Percentiles rank a stretch among this genome's conserved stretches.
phyloP scores from a whole-genome alignment of 2,329 filamentous ascomycete genomes.

The Aspergillus udagawae region DNA sequence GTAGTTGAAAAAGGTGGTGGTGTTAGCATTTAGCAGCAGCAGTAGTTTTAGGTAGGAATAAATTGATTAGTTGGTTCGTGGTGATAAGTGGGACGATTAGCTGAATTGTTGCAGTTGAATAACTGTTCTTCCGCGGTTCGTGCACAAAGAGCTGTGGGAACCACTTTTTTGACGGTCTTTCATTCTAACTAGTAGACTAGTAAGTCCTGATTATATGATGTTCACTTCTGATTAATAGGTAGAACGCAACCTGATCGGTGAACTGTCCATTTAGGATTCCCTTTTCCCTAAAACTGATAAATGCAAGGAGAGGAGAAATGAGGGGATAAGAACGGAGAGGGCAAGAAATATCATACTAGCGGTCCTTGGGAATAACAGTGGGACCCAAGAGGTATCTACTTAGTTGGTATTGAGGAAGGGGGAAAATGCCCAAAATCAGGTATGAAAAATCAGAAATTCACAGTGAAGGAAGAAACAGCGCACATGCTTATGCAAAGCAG shows the following conservation, averaged over 20 bases:
- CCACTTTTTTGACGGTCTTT: background rate
- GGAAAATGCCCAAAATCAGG: background rate
- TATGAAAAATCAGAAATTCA: background rate
- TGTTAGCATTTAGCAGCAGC: constrained; percentile 4
- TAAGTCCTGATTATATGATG: background rate
- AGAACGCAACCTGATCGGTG: background rate
- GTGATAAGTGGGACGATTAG: background rate
- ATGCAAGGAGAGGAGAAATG: constrained; percentile 5
- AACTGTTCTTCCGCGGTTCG: constrained; percentile 5
- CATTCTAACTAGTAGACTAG: background rate
- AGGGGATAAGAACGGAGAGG: constrained; percentile 3
- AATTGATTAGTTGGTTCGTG: background rate
- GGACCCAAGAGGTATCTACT: background rate
- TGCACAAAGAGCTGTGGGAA: background rate
- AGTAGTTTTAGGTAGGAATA: constrained; percentile 4
- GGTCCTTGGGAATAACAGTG: background rate
- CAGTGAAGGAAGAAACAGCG: too few relatives aligned
- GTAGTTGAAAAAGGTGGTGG: background rate
- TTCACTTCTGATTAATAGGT: background rate
- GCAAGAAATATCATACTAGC: constrained; percentile 6
- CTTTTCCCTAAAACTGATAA: background rate
- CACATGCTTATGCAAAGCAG: background rate
- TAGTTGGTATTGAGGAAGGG: background rate
- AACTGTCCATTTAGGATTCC: background rate
- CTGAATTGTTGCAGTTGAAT: constrained; percentile 5